Base-by-base conservation (phyloP, 2,329 filamentous ascomycete species). In the Pezicula rhizophila region DNA sequence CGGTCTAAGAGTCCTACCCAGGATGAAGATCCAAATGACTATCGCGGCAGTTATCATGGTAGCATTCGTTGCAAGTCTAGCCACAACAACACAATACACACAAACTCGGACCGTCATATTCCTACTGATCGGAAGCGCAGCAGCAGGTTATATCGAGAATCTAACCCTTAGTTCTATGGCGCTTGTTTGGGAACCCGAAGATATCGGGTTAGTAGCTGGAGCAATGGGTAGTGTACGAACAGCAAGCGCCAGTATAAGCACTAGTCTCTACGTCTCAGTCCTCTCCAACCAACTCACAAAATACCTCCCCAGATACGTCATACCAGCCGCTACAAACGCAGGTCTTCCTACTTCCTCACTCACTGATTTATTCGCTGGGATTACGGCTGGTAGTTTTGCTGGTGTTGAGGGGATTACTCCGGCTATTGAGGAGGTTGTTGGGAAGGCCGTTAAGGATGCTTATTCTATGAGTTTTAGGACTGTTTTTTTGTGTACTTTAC, bases 171-270 rank as follows among this genome's bases (percentile, higher is more conserved):
- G 70, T 1, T 69, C 68, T 7, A 69, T 75, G 23, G 69, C 70
- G 2, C 64, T 73, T 8, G 66, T 76, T 38, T 72, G 67, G 58
- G 71, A 71, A 49, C 62, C 72, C 5, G 67, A 72, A 52, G 72
- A 75, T 51, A 73, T 74, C 40, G 71, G 72, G 14, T 64, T 74
- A 14, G 71, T 59, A 47, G 70, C 55, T 5, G 72, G 72, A 15
- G 65, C 72, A 18, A 68, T 74, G 26, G 71, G 72, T 10, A 71
- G 68, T 17, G 72, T 75, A 48, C 69, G 73, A 26, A 68, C 68
- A 4, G 64, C 68, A 3, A 67, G 68, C n/a, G 68, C 66, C 25
- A 64, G 67, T 31, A 57, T 72, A 14, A 62, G 66, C 1, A 64
- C 65, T 45, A 63, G 66, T 20, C 52, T 71, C 34, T 71, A 69